Evolutionary conservation across 371 early-diverging fungal genomes (phyloP), one percentile per base, ranked within the genome.

Genomic region (Nosema granulosis): DNA sequence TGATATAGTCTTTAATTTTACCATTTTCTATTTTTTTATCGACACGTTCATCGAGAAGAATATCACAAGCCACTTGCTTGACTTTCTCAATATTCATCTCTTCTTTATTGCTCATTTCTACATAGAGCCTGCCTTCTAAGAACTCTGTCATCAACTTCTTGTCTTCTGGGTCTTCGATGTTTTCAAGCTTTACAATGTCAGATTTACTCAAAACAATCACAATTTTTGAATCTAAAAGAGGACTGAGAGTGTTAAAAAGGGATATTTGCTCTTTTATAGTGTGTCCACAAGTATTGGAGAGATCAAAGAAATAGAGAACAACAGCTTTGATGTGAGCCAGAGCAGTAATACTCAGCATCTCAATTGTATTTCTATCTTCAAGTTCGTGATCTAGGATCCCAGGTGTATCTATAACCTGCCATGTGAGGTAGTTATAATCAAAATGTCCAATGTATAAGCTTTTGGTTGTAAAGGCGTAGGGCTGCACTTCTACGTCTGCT

Each of bases 401-500:
- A 9, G 99, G 99, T 16, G 99, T 99, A 86, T 99, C 99, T 75
- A 99, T 95, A 59, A 88, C 90, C 87, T 99, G 99, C 96, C 96
- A 99, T 84, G 95, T 88, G 85, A 97, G 88, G 86, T 97, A 94
- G 84, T 95, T 93, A 90, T 97, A 96, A 86, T 97, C 97, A 95
- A 98, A 97, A 85, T 99, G 99, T 52, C 99, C 99, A 29, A 99
- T 97, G 87, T 95, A 98, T 75, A 99, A 88, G 16, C 93, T 93
- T 87, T 98, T 96, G 71, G 99, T 99, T 43, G 99, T 99, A 88
- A 99, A 99, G 31, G 99, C 98, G 85, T 98, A 99, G 20, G 97
- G 96, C 86, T 97, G 97, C 0, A 99, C 99, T 78, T 98, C 99
- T 18, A 97, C 98, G 82, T 97, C 94, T 29, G 98, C 98, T 80